Base-by-base conservation (phyloP, 805 yeast species). In the Saturnispora sanitii region DNA sequence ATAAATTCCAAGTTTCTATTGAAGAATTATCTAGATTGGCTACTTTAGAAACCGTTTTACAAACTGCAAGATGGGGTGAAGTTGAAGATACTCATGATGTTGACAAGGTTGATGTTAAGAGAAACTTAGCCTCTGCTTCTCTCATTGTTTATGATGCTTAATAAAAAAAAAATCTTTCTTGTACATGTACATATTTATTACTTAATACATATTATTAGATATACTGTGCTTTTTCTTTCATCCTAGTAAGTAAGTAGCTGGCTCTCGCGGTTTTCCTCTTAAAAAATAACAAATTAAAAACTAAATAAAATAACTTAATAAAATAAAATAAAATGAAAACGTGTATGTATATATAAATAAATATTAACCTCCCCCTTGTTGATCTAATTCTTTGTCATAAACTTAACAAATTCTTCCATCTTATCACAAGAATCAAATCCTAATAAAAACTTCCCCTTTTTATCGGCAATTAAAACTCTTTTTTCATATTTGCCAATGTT, bases 71-170 rank as follows among this genome's bases (percentile, higher is more conserved):
- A 54, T 92, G 98, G 98, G 98, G 98, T 25, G 96, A 90, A 61
- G 97, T 90, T 19, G 97, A 92, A 63, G 98, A 92, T 55, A 86
- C 97, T 2, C 98, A 92, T 57, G 98, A 92, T 58, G 96, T 92
- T n/a, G 94, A 85, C 53, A 80, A 82, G 59, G 94, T 79, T 30
- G 96, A 92, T 51, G 70, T 94, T 52, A 69, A 85, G 53, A 77
- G 96, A 60, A 77, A 79, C 53, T 70, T 92, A 35, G 78, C 90
- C 27, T 73, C 86, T 49, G 88, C 95, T 22, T 82, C 88, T 4
- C 58, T 82, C 31, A 56, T 77, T 16, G 71, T 78, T 3, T 42
- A 33, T 21, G 45, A 44, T 16, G 33, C 22, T n/a, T 40, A 27
- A n/a, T n/a, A n/a, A n/a, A n/a, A n/a, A n/a, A n/a, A n/a, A n/a